Evolutionary conservation across 1,284 basidiomycete species (phyloP), one percentile per base, ranked within the genome.

Genomic region (Pseudozyma tsukubaensis): DNA sequence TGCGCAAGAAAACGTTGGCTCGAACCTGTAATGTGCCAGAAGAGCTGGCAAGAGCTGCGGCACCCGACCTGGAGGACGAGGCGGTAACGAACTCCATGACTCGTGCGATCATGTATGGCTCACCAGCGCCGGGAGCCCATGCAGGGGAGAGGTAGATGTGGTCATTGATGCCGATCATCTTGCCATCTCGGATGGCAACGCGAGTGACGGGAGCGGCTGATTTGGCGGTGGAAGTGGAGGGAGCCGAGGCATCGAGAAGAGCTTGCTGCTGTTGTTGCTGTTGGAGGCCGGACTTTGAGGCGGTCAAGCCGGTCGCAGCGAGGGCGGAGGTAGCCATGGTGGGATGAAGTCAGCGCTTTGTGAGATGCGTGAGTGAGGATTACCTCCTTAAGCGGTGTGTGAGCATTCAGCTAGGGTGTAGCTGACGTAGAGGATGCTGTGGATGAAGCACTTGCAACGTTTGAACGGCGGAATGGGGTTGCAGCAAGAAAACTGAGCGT

Each of bases 1-100:
- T 93, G 69, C 94, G 92, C 86, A 97, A 94, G 86, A 94, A 97
- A 89, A 94, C 92, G 54, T 94, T 93, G 57, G 95, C 88, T 49
- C 94, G 90, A 72, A 94, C 94, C 63, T 86, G 85, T 34, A 79
- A 48, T 11, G 77, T 79, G 42, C 76, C 56, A 71, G 75, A 68
- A 81, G 70, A 68, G 54, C 75, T 73, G 24, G 84, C 92, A 89
- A 78, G 91, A 89, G 85, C 89, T 89, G 43, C 88, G 86, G 85
- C 91, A 89, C 79, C 86, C 85, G 77, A 86, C 81, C 81, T 90
- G 89, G 88, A 87, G 65, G 90, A 90, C 83, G 91, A 90, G 37
- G 92, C 90, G 47, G 92, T 91, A 40, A 97, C 88, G 81, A 97
- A 96, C 86, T 96, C 93, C 92, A 97, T 97, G 85, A 97, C 94